These are phyloP conservation scores for Corylus avellana DNA, from an alignment of 306 rosid species.

Conservation along the genomic window DNA sequence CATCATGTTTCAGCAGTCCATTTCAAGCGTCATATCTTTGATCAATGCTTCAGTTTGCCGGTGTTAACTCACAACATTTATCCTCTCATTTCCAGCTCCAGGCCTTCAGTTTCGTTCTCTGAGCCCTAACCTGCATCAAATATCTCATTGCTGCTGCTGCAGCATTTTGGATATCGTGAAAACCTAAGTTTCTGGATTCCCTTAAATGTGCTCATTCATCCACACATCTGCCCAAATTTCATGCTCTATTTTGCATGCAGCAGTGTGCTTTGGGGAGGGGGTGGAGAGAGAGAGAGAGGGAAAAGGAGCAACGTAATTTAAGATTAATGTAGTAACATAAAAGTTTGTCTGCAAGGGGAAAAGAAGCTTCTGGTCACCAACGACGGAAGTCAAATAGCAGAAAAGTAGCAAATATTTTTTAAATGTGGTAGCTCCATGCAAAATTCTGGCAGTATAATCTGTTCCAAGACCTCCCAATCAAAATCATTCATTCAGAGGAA, in stretches of 20 bases:
- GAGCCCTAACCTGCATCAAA: conserved; percentile 5
- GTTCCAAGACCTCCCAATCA: conserved; percentile 8
- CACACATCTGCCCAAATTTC: neutral
- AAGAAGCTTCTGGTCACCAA: neutral
- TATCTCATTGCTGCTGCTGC: neutral
- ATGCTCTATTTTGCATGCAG: neutral
- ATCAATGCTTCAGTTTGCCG: neutral
- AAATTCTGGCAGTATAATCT: conserved; percentile 6
- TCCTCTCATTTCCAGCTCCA: neutral
- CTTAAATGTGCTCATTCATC: neutral
- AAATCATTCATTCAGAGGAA: conserved; percentile 18
- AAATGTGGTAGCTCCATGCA: neutral
- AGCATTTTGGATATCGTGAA: neutral
- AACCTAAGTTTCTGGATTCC: neutral
- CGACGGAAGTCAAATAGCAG: neutral
- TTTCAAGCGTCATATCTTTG: neutral
- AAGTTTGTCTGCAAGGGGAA: neutral
- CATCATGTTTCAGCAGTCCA: neutral
- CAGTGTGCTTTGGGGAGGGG: neutral
- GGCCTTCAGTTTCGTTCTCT: neutral
- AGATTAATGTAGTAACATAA: neutral
- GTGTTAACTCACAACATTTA: neutral
- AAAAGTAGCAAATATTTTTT: conserved; percentile 11
- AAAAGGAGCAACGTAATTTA: neutral
- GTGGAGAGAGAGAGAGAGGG: neutral